Evolutionary conservation across 2,329 filamentous ascomycete species (phyloP), one percentile per base, ranked within the genome.

Genomic region (Stachybotrys elegans): DNA sequence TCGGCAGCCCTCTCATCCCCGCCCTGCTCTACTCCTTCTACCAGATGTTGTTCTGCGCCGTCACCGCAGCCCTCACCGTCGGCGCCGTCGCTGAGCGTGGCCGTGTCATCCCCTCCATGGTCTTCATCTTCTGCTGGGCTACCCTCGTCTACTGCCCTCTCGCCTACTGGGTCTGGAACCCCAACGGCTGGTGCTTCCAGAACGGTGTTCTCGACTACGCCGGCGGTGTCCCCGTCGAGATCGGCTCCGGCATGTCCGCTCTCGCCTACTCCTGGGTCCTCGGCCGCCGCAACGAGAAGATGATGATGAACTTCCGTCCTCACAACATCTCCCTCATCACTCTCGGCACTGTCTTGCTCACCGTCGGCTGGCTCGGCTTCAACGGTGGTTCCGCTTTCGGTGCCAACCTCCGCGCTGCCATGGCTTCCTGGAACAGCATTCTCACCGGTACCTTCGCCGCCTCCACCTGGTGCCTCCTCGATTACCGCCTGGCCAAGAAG

Each of bases 241-340:
- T 98, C 57, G 88, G 81, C 48, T 97, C 93, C 46, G 93, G 93
- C 63, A 75, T 95, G 69, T 93, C 89, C 35, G 93, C 92, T 22
- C 76, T 97, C 38, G 93, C 93, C 53, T 98, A 97, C 73, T 95
- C 91, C 3, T 86, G 88, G 88, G 84, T 96, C 29, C 86, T 98
- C 48, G 93, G 93, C 55, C 88, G 90, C 60, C 89, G 93, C 54
- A 93, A 96, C 72, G 92, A 97, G 74, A 93, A 90, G 74, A 96
- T 97, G 90, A 96, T 97, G 88, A 81, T 96, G 70, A 97, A 97
- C 79, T 97, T 97, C 80, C 88, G 93, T 55, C 93, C 93, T 16
- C 93, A 98, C 77, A 98, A 98, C 73, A 93, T 97, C 54, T 95
- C 91, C 6, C 80, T 97, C 60, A 95, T 98, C 69, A 91, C 93